Conservation (phyloP, 2,329 filamentous ascomycete species). For the Trichoderma sp. region DNA sequence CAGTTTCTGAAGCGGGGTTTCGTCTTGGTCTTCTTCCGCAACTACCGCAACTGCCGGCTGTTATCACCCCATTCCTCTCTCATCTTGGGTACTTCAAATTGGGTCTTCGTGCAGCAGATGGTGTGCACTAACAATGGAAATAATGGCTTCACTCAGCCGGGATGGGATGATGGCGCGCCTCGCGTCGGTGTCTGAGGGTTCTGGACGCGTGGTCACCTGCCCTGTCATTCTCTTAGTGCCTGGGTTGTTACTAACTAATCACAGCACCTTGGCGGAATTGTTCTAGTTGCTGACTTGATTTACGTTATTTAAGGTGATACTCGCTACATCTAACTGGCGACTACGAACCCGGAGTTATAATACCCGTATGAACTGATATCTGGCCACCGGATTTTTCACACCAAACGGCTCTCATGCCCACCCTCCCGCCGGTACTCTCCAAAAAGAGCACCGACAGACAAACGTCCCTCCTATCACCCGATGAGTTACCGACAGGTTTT, state of each 20-base stretch:
- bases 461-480: not conserved
- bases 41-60: not conserved
- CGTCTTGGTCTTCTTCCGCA: not conserved
- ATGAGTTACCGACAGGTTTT: not conserved
- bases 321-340: not conserved
- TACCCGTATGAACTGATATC: not conserved
- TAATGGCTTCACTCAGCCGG: not conserved
- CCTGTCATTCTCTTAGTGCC: not conserved
- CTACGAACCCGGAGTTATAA: not conserved
- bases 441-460: not conserved
- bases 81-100: not conserved
- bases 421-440: not conserved
- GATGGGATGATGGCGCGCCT: constrained; percentile 6
- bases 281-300: not conserved
- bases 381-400: not conserved
- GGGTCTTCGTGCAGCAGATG: not conserved
- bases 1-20: not conserved
- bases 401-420: not conserved
- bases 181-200: constrained; percentile 6
- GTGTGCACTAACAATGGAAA: not conserved
- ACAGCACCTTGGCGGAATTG: not conserved
- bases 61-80: not conserved
- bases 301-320: not conserved
- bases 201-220: constrained; percentile 18
- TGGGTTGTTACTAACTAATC: not conserved